Base-by-base conservation (phyloP, 768 basidiomycete species). In the Lactarius tabidus region DNA sequence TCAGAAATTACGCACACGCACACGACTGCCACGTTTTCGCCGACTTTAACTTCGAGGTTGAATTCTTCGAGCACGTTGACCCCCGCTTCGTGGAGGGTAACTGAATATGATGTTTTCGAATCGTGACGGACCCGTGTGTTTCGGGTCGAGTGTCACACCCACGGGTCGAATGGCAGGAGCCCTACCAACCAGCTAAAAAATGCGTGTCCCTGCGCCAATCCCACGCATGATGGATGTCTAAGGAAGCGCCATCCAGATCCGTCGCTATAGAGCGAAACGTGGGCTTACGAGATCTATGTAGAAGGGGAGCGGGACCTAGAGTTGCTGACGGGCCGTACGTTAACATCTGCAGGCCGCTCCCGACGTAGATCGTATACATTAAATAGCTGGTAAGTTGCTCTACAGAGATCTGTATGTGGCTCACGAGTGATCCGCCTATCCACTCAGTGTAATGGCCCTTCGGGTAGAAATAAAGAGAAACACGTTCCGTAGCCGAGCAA, bases 171-270 rank as follows among this genome's bases (percentile, higher is more conserved):
- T 91, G 38, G 82, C 83, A 18, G 95, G 90, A 35, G 79, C 76
- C 53, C 93, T 85, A 70, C 93, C 93, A 12, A 98, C 79, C 17
- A 98, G 84, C 68, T 95, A 93, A 74, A 98, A 98, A n/a, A 98
- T 89, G 26, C 96, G 89, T 0, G 85, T 84, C n/a, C 93, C 93
- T 1, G 96, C 95, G 63, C 96, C 96, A 57, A 98, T 87, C 60
- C 93, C 96, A 60, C 93, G 93, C 96, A 98, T 98, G 62, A 98
- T 88, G 48, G 93, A 95, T 12, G 92, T 85, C 90, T 93, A 67
- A 12, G 29, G 98, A 52, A 36, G 31, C 39, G 23, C 57, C 18
- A 28, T 66, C 61, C 67, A 70, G 60, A 38, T 74, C 75, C 26
- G 38, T 28, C 10, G 29, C 63, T 73, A 78, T 76, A 65, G 77